These are phyloP conservation scores for Xylariaceae sp. DNA, from an alignment of 2,329 filamentous ascomycete genomes.

Conservation along the genomic window DNA sequence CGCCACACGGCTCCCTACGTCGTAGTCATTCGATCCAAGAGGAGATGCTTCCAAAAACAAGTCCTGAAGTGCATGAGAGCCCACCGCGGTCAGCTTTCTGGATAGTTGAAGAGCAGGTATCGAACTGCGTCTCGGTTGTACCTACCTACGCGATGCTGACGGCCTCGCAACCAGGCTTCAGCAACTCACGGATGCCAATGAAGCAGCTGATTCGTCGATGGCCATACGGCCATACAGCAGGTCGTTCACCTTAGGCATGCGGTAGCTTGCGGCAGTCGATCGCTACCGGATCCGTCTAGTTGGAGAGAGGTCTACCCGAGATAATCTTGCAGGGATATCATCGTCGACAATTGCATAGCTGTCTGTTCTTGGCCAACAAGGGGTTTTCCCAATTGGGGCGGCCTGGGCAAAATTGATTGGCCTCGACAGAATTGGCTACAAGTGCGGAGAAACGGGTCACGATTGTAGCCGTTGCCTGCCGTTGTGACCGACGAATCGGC, in stretches of 20 bases:
- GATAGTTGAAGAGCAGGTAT: neutral
- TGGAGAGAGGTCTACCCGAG: no score
- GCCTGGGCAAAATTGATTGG: neutral
- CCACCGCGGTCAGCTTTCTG: neutral
- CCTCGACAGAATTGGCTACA: no score
- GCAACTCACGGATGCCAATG: no score
- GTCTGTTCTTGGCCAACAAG: neutral
- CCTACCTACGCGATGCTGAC: no score
- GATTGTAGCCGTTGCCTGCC: neutral
- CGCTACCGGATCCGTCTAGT: no score
- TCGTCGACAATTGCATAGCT: neutral
- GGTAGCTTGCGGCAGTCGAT: no score
- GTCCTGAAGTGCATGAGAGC: neutral
- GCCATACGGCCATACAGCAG: no score
- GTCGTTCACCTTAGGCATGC: no score
- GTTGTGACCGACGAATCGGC: no score
- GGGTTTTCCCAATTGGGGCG: neutral
- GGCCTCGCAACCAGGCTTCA: no score
- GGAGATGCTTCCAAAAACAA: neutral
- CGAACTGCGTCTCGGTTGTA: neutral
- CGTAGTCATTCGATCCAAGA: neutral
- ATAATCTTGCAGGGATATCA: neutral
- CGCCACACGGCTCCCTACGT: no score
- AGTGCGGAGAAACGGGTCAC: neutral
- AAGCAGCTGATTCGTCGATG: no score